Evolutionary conservation across 768 basidiomycete genomes (phyloP).

Genomic region (Rhodotorula graminis): DNA sequence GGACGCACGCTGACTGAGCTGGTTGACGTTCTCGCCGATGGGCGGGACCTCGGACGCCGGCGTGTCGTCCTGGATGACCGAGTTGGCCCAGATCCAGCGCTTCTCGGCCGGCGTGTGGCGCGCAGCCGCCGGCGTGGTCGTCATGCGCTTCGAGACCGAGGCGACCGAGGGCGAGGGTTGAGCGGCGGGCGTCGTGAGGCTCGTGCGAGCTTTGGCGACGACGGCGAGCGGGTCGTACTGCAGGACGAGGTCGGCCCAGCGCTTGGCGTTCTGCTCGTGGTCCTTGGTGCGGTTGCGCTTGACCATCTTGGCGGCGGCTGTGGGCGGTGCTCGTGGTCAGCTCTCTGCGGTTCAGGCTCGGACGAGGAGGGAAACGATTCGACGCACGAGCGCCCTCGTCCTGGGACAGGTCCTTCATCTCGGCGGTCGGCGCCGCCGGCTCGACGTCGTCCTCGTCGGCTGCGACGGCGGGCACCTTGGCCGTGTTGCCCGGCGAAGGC

Average conservation of each 20-base stretch:
- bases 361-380: too few species aligned
- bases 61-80: conserved; percentile 34
- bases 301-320: conserved; percentile 17
- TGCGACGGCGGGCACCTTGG: neutral
- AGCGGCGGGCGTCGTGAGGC: neutral
- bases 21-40: conserved; percentile 19
- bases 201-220: neutral
- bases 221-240: conserved; percentile 16
- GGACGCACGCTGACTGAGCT: neutral
- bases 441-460: neutral
- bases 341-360: neutral
- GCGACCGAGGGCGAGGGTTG: neutral
- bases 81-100: conserved; percentile 29
- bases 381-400: neutral
- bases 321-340: neutral
- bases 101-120: neutral
- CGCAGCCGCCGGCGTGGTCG: neutral
- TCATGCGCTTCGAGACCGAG: neutral
- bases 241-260: conserved; percentile 23
- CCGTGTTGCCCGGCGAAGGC: neutral
- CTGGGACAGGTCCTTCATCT: neutral
- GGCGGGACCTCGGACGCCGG: conserved; percentile 6
- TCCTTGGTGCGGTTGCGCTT: conserved; percentile 13
- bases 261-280: conserved; percentile 23
- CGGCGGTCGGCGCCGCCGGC: neutral